Evolutionary conservation across 257 asterid genomes (phyloP).

Genomic region (Primulina tabacum): DNA sequence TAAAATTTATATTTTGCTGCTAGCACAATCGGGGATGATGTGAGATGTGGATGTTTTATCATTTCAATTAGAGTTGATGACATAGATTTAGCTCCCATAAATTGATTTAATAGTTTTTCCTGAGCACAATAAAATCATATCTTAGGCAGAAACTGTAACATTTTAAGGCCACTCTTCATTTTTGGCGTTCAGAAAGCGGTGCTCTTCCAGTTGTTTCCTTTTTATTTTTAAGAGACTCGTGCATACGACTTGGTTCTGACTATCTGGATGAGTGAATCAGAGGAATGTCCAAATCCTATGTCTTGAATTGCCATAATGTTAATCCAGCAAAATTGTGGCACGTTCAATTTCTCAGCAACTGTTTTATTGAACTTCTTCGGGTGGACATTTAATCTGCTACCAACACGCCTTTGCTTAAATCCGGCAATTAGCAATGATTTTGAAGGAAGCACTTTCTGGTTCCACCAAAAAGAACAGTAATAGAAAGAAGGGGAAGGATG

Average conservation of each 20-base stretch:
- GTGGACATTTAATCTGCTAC: constrained; percentile 79
- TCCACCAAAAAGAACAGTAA: constrained; percentile 50
- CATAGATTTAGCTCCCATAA: constrained; percentile 15
- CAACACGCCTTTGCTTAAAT: constrained; percentile 88
- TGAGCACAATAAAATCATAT: constrained; percentile 11
- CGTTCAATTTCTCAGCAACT: constrained; percentile 82
- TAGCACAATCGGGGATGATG: neutral
- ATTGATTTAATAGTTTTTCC: constrained; percentile 8
- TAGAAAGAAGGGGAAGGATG: constrained; percentile 38
- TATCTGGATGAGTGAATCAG: constrained; percentile 79
- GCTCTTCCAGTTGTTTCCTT: constrained; percentile 88
- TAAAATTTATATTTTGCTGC: neutral
- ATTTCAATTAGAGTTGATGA: constrained; percentile 14
- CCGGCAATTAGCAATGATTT: constrained; percentile 79
- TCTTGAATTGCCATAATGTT: constrained; percentile 75
- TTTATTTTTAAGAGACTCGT: constrained; percentile 76
- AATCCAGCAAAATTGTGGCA: constrained; percentile 80
- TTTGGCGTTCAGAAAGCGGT: constrained; percentile 95
- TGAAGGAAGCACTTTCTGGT: constrained; percentile 63
- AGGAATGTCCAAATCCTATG: constrained; percentile 93
- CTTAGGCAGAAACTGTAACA: constrained; percentile 2
- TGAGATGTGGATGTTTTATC: constrained; percentile 5
- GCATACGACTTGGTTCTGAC: constrained; percentile 72
- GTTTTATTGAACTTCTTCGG: constrained; percentile 70
- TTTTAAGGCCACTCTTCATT: constrained; percentile 87